phyloP scores from a whole-genome alignment of 2,329 filamentous ascomycete genomes.

The Monosporascus ibericus region DNA sequence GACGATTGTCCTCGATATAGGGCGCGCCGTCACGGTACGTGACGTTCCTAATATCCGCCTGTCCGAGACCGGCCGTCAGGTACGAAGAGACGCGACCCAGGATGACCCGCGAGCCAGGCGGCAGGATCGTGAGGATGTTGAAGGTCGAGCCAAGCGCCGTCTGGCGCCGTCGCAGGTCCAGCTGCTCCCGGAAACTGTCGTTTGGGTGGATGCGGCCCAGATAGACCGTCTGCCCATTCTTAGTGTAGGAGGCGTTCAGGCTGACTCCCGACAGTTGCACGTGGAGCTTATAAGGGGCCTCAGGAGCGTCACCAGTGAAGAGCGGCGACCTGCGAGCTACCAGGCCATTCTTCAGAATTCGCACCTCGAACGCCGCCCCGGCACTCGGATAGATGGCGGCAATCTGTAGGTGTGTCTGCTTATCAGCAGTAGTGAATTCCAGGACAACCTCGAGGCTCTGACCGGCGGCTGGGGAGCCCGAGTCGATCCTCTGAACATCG shows the following conservation, averaged over 20 bases:
- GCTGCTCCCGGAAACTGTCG: neutral
- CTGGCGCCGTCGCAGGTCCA: neutral
- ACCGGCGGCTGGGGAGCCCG: neutral
- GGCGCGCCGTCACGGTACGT: conserved; percentile 1
- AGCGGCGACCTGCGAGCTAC: neutral
- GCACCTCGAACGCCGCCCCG: neutral
- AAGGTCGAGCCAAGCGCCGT: neutral
- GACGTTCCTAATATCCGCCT: neutral
- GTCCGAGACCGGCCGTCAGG: neutral
- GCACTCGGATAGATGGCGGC: neutral
- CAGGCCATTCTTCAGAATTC: neutral
- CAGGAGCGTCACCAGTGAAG: neutral
- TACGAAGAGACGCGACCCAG: neutral
- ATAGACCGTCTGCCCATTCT: neutral
- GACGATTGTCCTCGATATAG: neutral
- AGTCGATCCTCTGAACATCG: neutral
- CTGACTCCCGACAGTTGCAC: neutral
- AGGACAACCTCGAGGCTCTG: neutral
- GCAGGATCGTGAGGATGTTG: neutral
- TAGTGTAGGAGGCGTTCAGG: conserved; percentile 1
- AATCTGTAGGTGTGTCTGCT: neutral
- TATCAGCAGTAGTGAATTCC: neutral
- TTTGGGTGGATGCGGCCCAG: neutral
- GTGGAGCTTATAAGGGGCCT: neutral
- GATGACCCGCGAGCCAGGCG: neutral